These are phyloP conservation scores for Alternaria gaisen DNA, from an alignment of 2,329 filamentous ascomycete species.

Conservation along the genomic window DNA sequence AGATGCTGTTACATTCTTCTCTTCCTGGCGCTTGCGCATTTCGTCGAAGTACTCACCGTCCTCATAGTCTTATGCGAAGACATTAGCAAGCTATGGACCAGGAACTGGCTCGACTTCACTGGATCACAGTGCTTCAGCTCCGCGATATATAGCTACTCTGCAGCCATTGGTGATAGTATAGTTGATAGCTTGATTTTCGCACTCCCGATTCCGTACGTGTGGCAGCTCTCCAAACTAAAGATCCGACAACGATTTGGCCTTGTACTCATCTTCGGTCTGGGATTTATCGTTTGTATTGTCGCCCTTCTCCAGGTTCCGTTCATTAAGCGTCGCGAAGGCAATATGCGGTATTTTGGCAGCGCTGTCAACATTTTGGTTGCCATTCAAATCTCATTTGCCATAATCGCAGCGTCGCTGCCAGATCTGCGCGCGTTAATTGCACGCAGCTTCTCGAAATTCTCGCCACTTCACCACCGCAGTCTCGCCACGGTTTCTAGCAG, in stretches of 20 bases:
- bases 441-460: slow-evolving; percentile 30
- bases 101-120: slow-evolving; percentile 28
- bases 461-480: slow-evolving; percentile 35
- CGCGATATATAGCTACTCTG: slow-evolving; percentile 36
- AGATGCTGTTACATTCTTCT: slow-evolving; percentile 30
- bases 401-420: slow-evolving; percentile 38
- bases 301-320: slow-evolving; percentile 42
- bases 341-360: slow-evolving; percentile 34
- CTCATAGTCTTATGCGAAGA: slow-evolving; percentile 33
- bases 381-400: slow-evolving; percentile 37
- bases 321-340: slow-evolving; percentile 30
- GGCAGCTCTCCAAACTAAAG: slow-evolving; percentile 32
- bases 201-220: slow-evolving; percentile 37
- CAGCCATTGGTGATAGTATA: slow-evolving; percentile 38
- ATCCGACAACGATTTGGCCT: slow-evolving; percentile 33
- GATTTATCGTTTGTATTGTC: slow-evolving; percentile 38
- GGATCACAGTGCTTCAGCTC: slow-evolving; percentile 39
- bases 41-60: slow-evolving; percentile 33
- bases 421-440: slow-evolving; percentile 37
- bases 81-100: slow-evolving; percentile 38
- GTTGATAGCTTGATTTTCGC: slow-evolving; percentile 39
- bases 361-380: slow-evolving; percentile 39
- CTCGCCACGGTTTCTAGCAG: slow-evolving; percentile 18
- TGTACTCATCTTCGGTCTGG: slow-evolving; percentile 34
- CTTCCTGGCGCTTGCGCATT: slow-evolving; percentile 27